Percentiles rank a stretch among this genome's conserved stretches.
phyloP scores from a whole-genome alignment of 305 asterid species.

The Solanum hybrid region DNA sequence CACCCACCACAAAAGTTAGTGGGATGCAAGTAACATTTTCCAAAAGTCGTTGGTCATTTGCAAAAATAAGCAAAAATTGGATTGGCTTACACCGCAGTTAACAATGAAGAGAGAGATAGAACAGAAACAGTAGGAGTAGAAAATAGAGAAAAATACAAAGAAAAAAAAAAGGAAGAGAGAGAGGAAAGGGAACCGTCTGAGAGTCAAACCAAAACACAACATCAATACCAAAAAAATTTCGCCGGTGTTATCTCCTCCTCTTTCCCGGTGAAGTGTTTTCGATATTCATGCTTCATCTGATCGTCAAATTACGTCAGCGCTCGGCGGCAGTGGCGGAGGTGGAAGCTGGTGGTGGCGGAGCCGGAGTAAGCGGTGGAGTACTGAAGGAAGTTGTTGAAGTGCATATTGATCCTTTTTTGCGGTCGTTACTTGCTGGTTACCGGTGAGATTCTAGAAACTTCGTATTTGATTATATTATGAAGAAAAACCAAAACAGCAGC shows the following conservation, averaged over 20 bases:
- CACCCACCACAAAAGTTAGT: not conserved
- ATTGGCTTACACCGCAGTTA: conserved; percentile 12
- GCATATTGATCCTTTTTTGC: not conserved
- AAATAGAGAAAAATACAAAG: not conserved
- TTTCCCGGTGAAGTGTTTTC: not conserved
- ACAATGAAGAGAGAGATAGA: conserved; percentile 5
- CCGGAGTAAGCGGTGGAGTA: not conserved
- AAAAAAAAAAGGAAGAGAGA: not conserved
- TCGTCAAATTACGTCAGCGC: conserved; percentile 16
- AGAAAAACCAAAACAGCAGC: conserved; percentile 24
- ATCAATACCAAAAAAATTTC: not conserved
- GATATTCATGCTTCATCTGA: conserved; percentile 18
- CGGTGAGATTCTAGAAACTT: not conserved
- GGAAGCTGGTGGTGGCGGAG: not conserved
- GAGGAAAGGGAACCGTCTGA: conserved; percentile 1
- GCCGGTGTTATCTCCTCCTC: conserved; percentile 9
- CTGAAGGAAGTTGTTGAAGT: not conserved
- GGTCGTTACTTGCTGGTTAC: conserved; percentile 6
- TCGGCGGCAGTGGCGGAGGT: conserved; percentile 18
- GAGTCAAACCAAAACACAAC: conserved; percentile 25
- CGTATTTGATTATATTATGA: conserved; percentile 24
- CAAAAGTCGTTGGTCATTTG: not conserved
- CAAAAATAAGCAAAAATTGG: not conserved
- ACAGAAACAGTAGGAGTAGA: not conserved
- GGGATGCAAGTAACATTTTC: not conserved